Evolutionary conservation across 306 rosid genomes (phyloP), one percentile per base, ranked within the genome.

Genomic region (Clitoria ternatea): DNA sequence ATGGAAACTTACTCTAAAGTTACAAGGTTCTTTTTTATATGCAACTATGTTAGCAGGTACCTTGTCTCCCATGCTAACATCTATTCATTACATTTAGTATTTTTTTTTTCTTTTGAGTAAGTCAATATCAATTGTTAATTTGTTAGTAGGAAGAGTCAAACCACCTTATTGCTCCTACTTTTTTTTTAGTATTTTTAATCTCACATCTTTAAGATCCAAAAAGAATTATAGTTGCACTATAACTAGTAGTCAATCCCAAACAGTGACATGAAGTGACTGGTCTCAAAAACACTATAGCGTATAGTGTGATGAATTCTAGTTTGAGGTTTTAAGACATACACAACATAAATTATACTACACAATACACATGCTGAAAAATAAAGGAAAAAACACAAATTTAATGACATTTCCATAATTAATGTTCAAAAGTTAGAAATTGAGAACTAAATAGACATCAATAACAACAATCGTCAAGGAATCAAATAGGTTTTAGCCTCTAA

Each of bases 41-140:
- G 99, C 85, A 94, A 94, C 82, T 94, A 94, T 76, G 86, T 91
- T 71, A 91, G 99, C 96, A 91, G 99, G 97, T 86, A 56, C n/a
- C 12, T 54, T 39, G 56, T 47, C 19, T 71, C 37, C 33, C 43
- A 45, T 44, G 35, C 36, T 69, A 56, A 56, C 22, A 55, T 48
- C 53, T 59, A 17, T 56, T 8, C 40, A 30, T 60, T 66, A 13
- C 37, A n/a, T 57, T 48, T 48, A 10, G 24, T 63, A 35, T 57
- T 65, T 56, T 35, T 18, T n/a, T n/a, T n/a, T n/a, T n/a, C n/a
- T n/a, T n/a, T n/a, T n/a, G n/a, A n/a, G n/a, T n/a, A n/a, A n/a
- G n/a, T n/a, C n/a, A n/a, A n/a, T n/a, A n/a, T n/a, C n/a, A n/a
- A n/a, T n/a, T n/a, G n/a, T n/a, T n/a, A n/a, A n/a, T n/a, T n/a